Conservation (phyloP, 148 eudicot species). For the Vaccinium macrocarpon region DNA sequence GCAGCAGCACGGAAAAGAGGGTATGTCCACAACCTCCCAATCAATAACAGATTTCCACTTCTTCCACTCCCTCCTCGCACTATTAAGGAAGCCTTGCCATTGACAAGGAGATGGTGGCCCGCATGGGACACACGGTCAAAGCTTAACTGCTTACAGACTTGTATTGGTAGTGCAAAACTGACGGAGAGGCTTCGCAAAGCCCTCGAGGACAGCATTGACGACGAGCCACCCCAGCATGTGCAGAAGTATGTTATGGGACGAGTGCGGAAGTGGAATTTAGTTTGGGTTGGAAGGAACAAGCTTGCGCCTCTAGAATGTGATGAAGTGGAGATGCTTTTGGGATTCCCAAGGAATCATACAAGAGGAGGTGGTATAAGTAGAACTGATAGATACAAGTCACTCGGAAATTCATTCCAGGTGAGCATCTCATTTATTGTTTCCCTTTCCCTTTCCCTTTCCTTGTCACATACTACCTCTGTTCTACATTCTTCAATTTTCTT, state of each 20-base stretch:
- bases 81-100: conserved; percentile 66
- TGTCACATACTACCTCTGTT: neutral
- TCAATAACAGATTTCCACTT: conserved; percentile 54
- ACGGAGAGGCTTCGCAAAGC: conserved; percentile 65
- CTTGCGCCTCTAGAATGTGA: conserved; percentile 84
- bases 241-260: conserved; percentile 53
- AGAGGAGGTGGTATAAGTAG: conserved; percentile 92
- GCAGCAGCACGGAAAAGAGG: conserved; percentile 90
- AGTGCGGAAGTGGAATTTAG: conserved; percentile 85
- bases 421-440: conserved; percentile 7
- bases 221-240: conserved; percentile 54
- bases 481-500: neutral
- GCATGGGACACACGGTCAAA: conserved; percentile 69
- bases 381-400: conserved; percentile 82
- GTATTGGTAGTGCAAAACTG: conserved; percentile 68
- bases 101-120: conserved; percentile 85
- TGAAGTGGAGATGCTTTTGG: conserved; percentile 83
- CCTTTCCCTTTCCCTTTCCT: neutral
- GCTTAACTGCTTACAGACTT: conserved; percentile 79
- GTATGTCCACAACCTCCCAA: conserved; percentile 80
- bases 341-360: conserved; percentile 85
- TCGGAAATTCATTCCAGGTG: conserved; percentile 95
- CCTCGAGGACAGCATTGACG: conserved; percentile 46
- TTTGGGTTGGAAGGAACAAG: conserved; percentile 92
- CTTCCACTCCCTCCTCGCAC: conserved; percentile 76